phyloP scores from a whole-genome alignment of 148 eudicot species.

The Rhododendron mucronatum region DNA sequence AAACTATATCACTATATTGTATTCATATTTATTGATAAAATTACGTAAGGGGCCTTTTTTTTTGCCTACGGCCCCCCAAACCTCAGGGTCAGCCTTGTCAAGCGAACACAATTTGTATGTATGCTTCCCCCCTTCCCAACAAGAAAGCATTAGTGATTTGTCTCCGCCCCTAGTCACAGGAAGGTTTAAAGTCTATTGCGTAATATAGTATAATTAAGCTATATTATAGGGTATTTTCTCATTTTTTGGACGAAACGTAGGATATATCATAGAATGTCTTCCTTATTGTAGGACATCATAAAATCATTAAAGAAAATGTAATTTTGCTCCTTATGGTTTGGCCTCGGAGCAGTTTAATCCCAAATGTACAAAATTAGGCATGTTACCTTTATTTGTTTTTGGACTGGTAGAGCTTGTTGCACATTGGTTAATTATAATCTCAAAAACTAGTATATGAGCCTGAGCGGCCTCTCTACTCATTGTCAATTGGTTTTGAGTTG shows the following conservation, averaged over 20 bases:
- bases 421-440: no score
- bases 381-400: neutral
- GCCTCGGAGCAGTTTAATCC: neutral
- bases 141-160: neutral
- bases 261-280: neutral
- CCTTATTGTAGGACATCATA: neutral
- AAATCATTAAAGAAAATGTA: no score
- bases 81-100: neutral
- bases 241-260: neutral
- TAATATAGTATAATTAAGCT: neutral
- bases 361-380: neutral
- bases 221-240: neutral
- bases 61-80: no score
- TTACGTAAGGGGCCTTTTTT: no score
- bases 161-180: neutral
- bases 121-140: no score
- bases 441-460: no score
- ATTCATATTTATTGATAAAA: no score
- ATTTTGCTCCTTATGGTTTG: neutral
- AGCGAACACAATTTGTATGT: neutral
- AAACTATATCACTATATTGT: no score
- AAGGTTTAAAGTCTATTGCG: neutral
- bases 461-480: no score
- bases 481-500: no score
- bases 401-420: neutral